Conservation (phyloP, 2,329 filamentous ascomycete genomes). For the Hypoxylon sp. region DNA sequence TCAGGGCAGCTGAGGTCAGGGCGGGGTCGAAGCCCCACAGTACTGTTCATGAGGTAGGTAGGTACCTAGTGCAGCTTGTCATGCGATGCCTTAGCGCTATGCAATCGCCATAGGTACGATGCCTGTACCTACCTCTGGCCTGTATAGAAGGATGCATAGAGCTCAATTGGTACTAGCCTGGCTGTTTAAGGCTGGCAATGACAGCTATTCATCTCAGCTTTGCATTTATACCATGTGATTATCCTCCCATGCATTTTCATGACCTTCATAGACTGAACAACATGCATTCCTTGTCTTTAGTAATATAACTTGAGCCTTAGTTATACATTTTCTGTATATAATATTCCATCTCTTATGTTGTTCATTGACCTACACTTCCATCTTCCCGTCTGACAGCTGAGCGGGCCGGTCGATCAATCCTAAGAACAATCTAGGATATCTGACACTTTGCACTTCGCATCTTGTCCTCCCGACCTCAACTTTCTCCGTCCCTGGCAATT, state of each 20-base stretch:
- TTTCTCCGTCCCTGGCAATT: conserved; percentile 2
- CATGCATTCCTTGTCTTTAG: conserved; percentile 22
- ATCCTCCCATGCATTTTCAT: conserved; percentile 6
- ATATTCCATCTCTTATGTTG: conserved; percentile 5
- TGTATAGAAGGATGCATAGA: conserved; percentile 8
- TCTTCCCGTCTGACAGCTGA: conserved; percentile 21
- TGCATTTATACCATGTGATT: conserved; percentile 28
- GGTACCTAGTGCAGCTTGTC: conserved; percentile 17
- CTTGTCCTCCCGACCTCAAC: conserved; percentile 12
- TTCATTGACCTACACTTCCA: conserved; percentile 8
- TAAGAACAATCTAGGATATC: conserved; percentile 31
- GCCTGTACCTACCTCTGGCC: conserved; percentile 1
- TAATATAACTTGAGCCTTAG: conserved; percentile 4
- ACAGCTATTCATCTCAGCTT: conserved; percentile 15
- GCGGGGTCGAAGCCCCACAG: conserved; percentile 24
- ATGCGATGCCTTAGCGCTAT: conserved; percentile 3
- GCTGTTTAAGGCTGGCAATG: conserved; percentile 34
- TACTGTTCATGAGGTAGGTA: neutral
- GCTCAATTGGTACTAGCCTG: conserved; percentile 14
- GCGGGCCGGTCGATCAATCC: conserved; percentile 32
- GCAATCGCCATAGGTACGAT: conserved; percentile 28
- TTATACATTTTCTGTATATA: conserved; percentile 22
- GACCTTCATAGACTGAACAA: conserved; percentile 4
- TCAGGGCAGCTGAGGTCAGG: conserved; percentile 5
- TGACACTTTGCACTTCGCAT: conserved; percentile 30